These are phyloP conservation scores for Penicillium maclennaniae DNA, from an alignment of 495 filamentous ascomycete genomes.

Conservation along the genomic window DNA sequence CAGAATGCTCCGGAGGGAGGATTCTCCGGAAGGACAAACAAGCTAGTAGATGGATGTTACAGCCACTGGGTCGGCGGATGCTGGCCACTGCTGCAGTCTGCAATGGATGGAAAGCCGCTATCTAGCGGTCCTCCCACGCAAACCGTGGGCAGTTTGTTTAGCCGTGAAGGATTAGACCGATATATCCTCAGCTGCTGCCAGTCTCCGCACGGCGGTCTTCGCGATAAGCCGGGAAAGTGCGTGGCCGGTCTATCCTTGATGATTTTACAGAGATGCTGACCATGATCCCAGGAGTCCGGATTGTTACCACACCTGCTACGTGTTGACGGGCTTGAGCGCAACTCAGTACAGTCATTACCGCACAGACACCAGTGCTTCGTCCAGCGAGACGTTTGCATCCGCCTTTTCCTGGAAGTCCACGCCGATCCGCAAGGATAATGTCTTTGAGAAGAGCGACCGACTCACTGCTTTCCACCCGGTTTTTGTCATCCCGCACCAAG, in stretches of 20 bases:
- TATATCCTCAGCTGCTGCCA: constrained; percentile 92
- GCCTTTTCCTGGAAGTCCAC: constrained; percentile 65
- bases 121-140: constrained; percentile 15
- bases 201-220: constrained; percentile 69
- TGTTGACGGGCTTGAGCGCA: constrained; percentile 78
- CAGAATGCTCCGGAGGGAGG: constrained; percentile 93
- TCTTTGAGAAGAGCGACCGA: constrained; percentile 48
- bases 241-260: constrained; percentile 24
- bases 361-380: constrained; percentile 33
- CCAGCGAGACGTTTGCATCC: constrained; percentile 39
- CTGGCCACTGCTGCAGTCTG: constrained; percentile 87
- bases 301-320: constrained; percentile 89
- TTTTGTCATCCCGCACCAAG: constrained; percentile 74
- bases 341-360: constrained; percentile 74
- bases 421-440: constrained; percentile 42
- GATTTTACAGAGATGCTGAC: constrained; percentile 9
- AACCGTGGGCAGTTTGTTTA: constrained; percentile 59
- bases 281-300: constrained; percentile 59
- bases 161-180: constrained; percentile 74
- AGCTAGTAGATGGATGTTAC: constrained; percentile 96
- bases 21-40: constrained; percentile 91
- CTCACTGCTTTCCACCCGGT: constrained; percentile 68
- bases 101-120: constrained; percentile 50
- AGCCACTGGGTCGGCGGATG: constrained; percentile 95
- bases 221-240: constrained; percentile 92